Conservation (phyloP, 345 rosid species). For the Populus tremula region DNA sequence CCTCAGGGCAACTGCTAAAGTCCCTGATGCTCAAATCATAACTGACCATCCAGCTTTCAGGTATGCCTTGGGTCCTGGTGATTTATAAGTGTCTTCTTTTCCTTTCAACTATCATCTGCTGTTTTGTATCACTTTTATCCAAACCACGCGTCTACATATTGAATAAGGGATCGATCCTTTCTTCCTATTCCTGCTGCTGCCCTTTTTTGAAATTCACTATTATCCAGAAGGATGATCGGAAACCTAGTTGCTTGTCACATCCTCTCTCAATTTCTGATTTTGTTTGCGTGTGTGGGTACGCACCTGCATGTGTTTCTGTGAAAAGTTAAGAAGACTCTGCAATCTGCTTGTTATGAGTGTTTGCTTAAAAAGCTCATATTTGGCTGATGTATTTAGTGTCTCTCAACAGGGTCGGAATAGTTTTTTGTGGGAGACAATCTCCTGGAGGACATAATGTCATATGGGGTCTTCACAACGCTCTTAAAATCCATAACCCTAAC, state of each 20-base stretch:
- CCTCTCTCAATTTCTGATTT: background rate
- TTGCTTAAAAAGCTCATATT: background rate
- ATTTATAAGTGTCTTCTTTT: background rate
- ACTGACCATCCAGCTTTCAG: slow-evolving; percentile 75
- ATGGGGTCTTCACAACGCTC: slow-evolving; percentile 87
- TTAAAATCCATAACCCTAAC: slow-evolving; percentile 72
- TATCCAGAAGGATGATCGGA: background rate
- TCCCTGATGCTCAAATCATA: slow-evolving; percentile 88
- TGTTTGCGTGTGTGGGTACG: no score
- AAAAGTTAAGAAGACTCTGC: background rate
- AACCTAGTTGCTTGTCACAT: background rate
- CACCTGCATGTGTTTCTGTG: background rate
- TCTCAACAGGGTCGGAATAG: slow-evolving; percentile 75
- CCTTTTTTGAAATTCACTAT: background rate
- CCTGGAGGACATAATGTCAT: slow-evolving; percentile 98
- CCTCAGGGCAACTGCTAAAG: slow-evolving; percentile 78
- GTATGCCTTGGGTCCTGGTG: slow-evolving; percentile 24
- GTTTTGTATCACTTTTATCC: no score
- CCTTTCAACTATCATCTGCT: background rate
- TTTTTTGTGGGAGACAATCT: slow-evolving; percentile 94
- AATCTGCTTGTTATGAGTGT: background rate
- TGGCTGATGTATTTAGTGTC: background rate
- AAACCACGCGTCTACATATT: background rate
- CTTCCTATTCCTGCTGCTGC: background rate
- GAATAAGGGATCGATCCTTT: background rate